Evolutionary conservation across 1,284 basidiomycete species (phyloP).

Genomic region (Taiwanofungus camphoratus): DNA sequence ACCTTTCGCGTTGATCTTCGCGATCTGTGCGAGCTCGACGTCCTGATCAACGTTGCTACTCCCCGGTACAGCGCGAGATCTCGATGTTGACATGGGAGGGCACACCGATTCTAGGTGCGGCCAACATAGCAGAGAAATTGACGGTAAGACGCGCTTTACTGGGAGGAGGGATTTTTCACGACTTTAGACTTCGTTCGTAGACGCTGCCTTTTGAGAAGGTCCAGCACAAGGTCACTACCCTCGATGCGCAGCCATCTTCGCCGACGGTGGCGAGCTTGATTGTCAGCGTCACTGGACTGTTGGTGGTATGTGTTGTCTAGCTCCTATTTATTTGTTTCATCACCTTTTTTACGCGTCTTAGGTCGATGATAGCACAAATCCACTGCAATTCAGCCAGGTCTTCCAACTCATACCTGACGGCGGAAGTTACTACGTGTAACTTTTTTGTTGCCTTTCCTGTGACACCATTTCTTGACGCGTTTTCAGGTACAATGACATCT

Average conservation of each 20-base stretch:
- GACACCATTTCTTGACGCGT: not conserved
- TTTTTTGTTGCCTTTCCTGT: conserved; percentile 11
- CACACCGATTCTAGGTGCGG: conserved; percentile 51
- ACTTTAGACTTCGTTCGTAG: conserved; percentile 39
- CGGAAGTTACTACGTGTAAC: conserved; percentile 81
- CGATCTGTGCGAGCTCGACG: conserved; percentile 16
- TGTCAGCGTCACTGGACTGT: conserved; percentile 85
- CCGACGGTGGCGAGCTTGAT: conserved; percentile 59
- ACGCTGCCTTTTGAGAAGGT: conserved; percentile 79
- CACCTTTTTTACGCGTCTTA: conserved; percentile 22
- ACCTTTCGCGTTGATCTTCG: conserved; percentile 10
- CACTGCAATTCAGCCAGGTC: conserved; percentile 85
- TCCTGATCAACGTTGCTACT: conserved; percentile 5
- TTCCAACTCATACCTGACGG: conserved; percentile 88
- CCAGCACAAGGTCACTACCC: conserved; percentile 77
- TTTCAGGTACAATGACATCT: conserved; percentile 77
- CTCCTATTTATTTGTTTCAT: not conserved
- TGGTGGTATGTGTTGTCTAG: conserved; percentile 49
- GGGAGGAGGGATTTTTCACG: no score
- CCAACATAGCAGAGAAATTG: conserved; percentile 76
- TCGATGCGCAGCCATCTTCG: conserved; percentile 87
- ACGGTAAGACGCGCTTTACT: no score
- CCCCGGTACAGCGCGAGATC: conserved; percentile 51
- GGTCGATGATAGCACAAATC: conserved; percentile 77
- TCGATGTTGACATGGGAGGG: conserved; percentile 94